These are phyloP conservation scores for Auxenochlorella pyrenoidosa DNA, from an alignment of 139 green algal genomes.

Conservation along the genomic window DNA sequence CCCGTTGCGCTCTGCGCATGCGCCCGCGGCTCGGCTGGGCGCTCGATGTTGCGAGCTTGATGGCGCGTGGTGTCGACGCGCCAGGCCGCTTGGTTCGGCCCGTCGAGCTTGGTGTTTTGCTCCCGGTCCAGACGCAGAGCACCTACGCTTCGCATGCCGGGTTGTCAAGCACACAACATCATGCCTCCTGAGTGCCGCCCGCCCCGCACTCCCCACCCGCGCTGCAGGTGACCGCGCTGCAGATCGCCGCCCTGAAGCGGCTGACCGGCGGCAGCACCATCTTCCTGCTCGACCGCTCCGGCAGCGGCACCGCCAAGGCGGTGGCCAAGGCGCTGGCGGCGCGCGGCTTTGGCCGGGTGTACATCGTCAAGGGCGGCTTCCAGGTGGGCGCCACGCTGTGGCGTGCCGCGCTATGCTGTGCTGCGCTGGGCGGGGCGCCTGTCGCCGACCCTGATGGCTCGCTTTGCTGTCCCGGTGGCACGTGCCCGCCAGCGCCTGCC, in stretches of 20 bases:
- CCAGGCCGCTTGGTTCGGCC: too few species aligned
- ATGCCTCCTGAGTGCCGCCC: too few species aligned
- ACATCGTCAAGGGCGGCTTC: constrained; percentile 73
- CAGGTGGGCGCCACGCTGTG: neutral
- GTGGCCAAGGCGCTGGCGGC: constrained; percentile 77
- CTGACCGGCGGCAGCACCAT: constrained; percentile 71
- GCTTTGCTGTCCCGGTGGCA: neutral
- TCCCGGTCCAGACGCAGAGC: too few species aligned
- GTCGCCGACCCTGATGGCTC: neutral
- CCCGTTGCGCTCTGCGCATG: neutral
- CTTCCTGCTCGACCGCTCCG: constrained; percentile 85
- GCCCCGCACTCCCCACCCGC: neutral
- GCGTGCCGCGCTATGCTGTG: neutral
- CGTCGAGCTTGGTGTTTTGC: too few species aligned
- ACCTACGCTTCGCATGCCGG: neutral
- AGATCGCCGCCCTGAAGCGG: constrained; percentile 81
- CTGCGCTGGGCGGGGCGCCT: neutral
- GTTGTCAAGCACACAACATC: too few species aligned
- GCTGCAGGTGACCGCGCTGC: constrained; percentile 58
- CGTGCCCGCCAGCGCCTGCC: too few species aligned
- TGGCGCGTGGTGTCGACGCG: too few species aligned
- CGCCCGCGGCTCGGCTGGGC: too few species aligned
- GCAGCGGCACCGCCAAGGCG: constrained; percentile 56
- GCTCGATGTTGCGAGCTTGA: too few species aligned
- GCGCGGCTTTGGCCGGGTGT: constrained; percentile 77